These are phyloP conservation scores for Galerina sulciceps DNA, from an alignment of 768 basidiomycete species.

Conservation along the genomic window DNA sequence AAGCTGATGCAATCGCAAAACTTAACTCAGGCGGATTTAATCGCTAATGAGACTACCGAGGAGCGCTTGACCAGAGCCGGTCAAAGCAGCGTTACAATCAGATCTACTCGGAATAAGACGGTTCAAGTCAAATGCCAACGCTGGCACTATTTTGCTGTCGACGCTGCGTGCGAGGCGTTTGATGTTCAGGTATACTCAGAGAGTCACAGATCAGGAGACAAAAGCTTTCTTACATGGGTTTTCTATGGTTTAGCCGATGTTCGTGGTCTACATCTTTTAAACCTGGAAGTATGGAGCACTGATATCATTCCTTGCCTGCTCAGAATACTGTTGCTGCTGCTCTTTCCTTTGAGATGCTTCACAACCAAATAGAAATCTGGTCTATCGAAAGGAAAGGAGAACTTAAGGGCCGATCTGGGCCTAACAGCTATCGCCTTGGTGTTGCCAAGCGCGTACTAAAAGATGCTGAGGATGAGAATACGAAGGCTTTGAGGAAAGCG, in stretches of 20 bases:
- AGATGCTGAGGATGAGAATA: background rate
- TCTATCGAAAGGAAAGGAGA: background rate
- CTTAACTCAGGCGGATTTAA: background rate
- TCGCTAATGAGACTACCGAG: background rate
- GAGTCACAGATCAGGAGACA: background rate
- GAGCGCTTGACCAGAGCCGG: background rate
- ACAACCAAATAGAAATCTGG: slow-evolving; percentile 2
- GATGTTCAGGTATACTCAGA: background rate
- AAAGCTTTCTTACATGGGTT: background rate
- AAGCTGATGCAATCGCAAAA: background rate
- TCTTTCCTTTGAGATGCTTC: slow-evolving; percentile 1
- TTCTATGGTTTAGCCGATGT: slow-evolving; percentile 1
- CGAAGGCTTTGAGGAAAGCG: background rate
- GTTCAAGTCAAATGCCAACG: background rate
- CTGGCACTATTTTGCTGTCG: background rate
- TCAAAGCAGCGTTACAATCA: background rate
- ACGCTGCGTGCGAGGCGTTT: background rate
- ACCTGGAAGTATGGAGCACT: background rate
- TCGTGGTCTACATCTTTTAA: background rate
- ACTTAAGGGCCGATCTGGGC: background rate
- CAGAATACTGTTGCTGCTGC: background rate
- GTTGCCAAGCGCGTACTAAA: background rate
- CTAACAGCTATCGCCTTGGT: background rate
- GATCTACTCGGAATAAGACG: background rate
- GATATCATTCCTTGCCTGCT: background rate